These are phyloP conservation scores for Phytophthora pini DNA, from an alignment of 352 stramenopile species.

Conservation along the genomic window DNA sequence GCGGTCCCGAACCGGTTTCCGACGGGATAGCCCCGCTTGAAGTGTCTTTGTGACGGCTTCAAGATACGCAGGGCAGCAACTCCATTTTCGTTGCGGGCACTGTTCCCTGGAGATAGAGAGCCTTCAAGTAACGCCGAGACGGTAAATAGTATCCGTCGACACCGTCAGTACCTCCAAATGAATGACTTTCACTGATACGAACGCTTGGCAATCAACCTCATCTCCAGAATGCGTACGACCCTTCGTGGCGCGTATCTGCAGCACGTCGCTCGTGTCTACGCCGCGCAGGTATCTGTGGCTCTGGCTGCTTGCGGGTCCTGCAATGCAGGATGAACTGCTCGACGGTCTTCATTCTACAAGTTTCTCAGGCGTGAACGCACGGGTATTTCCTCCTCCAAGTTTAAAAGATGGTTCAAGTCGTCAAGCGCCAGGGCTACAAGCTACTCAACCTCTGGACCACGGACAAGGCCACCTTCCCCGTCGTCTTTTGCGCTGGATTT, in stretches of 20 bases:
- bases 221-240: conserved; percentile 13
- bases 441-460: conserved; percentile 66
- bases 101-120: conserved; percentile 6
- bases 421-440: conserved; percentile 36
- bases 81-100: conserved; percentile 4
- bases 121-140: not conserved
- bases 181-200: conserved; percentile 1
- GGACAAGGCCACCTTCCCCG: conserved; percentile 65
- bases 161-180: conserved; percentile 1
- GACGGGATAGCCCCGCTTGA: conserved; percentile 12
- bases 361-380: conserved; percentile 15
- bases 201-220: conserved; percentile 2
- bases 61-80: conserved; percentile 5
- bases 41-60: conserved; percentile 17
- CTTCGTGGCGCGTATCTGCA: conserved; percentile 10
- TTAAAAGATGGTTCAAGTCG: conserved; percentile 29
- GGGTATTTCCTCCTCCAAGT: not conserved
- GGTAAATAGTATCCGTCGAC: not conserved
- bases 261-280: conserved; percentile 17
- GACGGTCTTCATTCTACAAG: conserved; percentile 12
- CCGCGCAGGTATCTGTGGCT: conserved; percentile 6
- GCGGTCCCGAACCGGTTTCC: conserved; percentile 4
- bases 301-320: not conserved
- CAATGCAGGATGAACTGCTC: not conserved
- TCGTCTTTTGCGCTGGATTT: conserved; percentile 53